Evolutionary conservation across 495 filamentous ascomycete genomes (phyloP).

Genomic region (Neurospora cerealis): DNA sequence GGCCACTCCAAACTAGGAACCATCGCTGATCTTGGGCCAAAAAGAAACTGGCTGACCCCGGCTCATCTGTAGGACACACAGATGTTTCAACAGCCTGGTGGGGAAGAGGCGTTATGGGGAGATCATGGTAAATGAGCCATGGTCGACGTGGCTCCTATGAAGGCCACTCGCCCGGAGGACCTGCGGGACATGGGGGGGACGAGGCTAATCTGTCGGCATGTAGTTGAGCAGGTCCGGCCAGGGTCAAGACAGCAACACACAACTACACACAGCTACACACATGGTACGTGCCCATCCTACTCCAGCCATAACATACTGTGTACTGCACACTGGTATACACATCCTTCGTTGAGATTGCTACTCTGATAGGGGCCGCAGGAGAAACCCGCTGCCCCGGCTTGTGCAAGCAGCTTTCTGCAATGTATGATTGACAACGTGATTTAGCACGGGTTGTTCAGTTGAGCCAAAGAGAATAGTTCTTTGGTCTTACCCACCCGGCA

Average conservation of each 20-base stretch:
- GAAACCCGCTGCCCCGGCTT: background rate
- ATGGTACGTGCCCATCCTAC: background rate
- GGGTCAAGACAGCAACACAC: background rate
- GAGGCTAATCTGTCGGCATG: constrained; percentile 24
- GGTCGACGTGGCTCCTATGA: constrained; percentile 32
- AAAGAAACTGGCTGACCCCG: background rate
- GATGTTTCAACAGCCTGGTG: constrained; percentile 10
- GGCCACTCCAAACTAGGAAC: background rate
- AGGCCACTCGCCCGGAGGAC: constrained; percentile 13
- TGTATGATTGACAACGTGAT: background rate
- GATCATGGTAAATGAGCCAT: constrained; percentile 22
- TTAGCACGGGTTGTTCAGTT: background rate
- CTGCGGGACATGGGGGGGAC: constrained; percentile 18
- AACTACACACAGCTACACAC: background rate
- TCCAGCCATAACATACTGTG: background rate
- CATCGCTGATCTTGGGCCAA: background rate
- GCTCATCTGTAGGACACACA: background rate
- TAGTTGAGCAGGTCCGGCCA: background rate
- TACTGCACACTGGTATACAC: background rate
- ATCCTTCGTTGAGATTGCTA: background rate
- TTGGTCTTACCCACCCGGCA: background rate
- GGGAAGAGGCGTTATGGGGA: constrained; percentile 14
- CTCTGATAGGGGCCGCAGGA: background rate
- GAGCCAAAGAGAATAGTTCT: background rate
- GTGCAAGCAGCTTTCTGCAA: background rate